Evolutionary conservation across 2,329 filamentous ascomycete genomes (phyloP), one percentile per base, ranked within the genome.

Genomic region (Massarina eburnea): DNA sequence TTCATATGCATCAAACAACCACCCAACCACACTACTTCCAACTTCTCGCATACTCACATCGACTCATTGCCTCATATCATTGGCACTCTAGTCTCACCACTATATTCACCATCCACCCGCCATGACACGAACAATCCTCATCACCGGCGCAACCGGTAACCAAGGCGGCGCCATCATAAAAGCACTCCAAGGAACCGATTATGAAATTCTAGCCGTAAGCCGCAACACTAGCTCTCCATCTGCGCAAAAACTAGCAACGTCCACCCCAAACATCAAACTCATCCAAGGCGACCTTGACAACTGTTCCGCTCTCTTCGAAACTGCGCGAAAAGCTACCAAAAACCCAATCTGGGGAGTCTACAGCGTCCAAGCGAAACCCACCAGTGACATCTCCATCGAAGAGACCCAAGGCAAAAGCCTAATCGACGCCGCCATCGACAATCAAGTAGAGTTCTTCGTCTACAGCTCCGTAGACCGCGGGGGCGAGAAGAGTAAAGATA

Each of bases 131-230:
- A 51, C 55, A 17, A 53, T 73, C 21, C 54, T 74, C 32, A 51
- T 74, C n/a, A 70, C 69, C 7, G 72, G 72, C 18, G 71, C 70
- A 4, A 74, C 71, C 7, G 71, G 71, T 38, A 69, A 72, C 39
- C 72, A 75, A 60, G 71, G 73, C 43, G 71, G 71, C 22, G 62
- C 70, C 15, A 55, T 70, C 34, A 58, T 74, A 44, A 47, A 59
- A 40, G 66, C 70, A 6, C 61, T 75, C 6, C 46, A 59, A 7
- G 49, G 53, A 41, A 54, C 62, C 37, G 52, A 61, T 35, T 73
- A 78, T 49, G 68, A 76, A 19, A 79, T 83, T 32, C 71, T 81
- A 9, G 81, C 80, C 8, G 69, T 83, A 22, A 83, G 80, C 3
- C 74, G 81, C 46, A 72, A 82, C 51, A 49, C 73, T 0, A 58